Evolutionary conservation across 495 filamentous ascomycete species (phyloP).

Genomic region (Penicillium daleae): DNA sequence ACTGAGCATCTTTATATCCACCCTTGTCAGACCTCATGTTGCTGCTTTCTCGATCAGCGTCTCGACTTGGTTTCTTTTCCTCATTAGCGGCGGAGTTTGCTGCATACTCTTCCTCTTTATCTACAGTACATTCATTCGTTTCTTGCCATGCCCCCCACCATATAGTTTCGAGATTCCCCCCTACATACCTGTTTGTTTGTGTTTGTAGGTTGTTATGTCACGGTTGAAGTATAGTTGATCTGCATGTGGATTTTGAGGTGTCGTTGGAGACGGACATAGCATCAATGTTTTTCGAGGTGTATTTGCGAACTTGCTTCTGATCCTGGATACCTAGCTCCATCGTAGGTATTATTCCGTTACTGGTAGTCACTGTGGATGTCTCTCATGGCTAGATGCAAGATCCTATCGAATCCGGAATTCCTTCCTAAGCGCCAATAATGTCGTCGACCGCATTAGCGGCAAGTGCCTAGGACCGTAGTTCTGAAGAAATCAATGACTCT

Average conservation of each 20-base stretch:
- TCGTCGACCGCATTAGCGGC: too few species aligned
- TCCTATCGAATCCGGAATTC: not conserved
- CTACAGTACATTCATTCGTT: conserved; percentile 32
- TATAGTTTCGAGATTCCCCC: conserved; percentile 31
- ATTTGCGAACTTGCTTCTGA: not conserved
- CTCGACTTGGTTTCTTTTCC: conserved; percentile 20
- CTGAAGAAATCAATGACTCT: not conserved
- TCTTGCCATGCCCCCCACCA: conserved; percentile 20
- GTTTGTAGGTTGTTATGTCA: conserved; percentile 7
- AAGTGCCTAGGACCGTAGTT: not conserved
- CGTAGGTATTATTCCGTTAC: not conserved
- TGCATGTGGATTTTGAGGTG: conserved; percentile 22
- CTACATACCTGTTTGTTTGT: conserved; percentile 10
- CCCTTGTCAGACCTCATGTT: not conserved
- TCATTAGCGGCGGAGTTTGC: conserved; percentile 42
- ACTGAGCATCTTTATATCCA: not conserved
- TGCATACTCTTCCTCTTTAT: conserved; percentile 27
- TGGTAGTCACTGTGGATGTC: not conserved
- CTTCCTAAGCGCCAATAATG: too few species aligned
- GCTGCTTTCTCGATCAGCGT: conserved; percentile 7
- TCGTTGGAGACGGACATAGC: conserved; percentile 28
- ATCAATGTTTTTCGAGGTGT: not conserved
- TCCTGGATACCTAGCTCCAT: not conserved
- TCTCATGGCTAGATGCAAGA: not conserved
- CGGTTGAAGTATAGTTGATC: conserved; percentile 23